Conservation (phyloP, 257 asterid genomes). For the Leonotis leonurus region DNA sequence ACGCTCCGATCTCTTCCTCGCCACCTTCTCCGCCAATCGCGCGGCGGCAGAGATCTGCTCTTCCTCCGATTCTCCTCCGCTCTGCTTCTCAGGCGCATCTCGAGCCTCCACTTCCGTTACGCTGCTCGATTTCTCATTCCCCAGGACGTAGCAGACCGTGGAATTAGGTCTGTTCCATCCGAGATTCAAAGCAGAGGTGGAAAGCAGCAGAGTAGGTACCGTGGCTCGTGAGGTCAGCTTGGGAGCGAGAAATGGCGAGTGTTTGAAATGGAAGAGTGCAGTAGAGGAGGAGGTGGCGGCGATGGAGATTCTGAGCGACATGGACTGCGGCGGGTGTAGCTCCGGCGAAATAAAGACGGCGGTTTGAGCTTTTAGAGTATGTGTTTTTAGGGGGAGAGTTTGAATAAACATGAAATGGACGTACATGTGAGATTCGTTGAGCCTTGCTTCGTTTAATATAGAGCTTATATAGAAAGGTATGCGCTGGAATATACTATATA, state of each 20-base stretch:
- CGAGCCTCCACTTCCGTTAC: background rate
- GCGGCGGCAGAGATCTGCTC: slow-evolving; percentile 31
- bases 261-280: slow-evolving; percentile 17
- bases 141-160: slow-evolving; percentile 35
- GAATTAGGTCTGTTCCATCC: slow-evolving; percentile 24
- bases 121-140: slow-evolving; percentile 23
- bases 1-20: slow-evolving; percentile 80
- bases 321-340: slow-evolving; percentile 23
- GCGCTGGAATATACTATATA: background rate
- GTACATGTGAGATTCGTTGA: slow-evolving; percentile 17
- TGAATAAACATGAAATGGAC: background rate
- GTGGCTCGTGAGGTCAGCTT: slow-evolving; percentile 13
- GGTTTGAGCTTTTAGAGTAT: background rate
- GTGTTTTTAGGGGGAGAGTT: background rate
- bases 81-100: slow-evolving; percentile 11
- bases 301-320: slow-evolving; percentile 44
- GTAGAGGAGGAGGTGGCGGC: slow-evolving; percentile 21
- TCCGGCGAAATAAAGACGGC: background rate
- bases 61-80: slow-evolving; percentile 21
- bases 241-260: slow-evolving; percentile 23
- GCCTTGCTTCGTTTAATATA: slow-evolving; percentile 15
- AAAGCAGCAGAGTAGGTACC: slow-evolving; percentile 17
- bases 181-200: slow-evolving; percentile 18
- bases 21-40: slow-evolving; percentile 51
- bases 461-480: background rate